phyloP scores from a whole-genome alignment of 768 basidiomycete genomes.

The Dentipellis fragilis region DNA sequence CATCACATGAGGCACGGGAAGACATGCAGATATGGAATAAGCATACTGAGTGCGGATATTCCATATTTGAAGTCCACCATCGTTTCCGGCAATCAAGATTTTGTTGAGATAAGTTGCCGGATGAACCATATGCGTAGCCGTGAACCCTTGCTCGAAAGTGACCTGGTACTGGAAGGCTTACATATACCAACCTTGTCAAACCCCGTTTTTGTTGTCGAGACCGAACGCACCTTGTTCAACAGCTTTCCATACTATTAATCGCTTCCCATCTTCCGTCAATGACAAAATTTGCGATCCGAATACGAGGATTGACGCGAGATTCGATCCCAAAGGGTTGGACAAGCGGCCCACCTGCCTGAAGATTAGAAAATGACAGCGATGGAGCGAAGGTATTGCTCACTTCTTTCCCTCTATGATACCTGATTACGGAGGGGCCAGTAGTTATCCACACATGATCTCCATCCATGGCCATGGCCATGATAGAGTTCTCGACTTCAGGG shows the following conservation, averaged over 20 bases:
- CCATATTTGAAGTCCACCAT: slow-evolving; percentile 88
- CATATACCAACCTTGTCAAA: slow-evolving; percentile 11
- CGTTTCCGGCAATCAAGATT: slow-evolving; percentile 69
- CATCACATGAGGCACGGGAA: neutral
- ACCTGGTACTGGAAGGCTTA: slow-evolving; percentile 42
- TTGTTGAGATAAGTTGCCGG: slow-evolving; percentile 98
- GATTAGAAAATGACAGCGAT: neutral
- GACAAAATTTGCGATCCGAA: slow-evolving; percentile 79
- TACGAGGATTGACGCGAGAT: slow-evolving; percentile 55
- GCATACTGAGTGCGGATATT: slow-evolving; percentile 77
- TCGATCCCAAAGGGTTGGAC: slow-evolving; percentile 53
- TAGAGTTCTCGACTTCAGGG: slow-evolving; percentile 66
- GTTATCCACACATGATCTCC: slow-evolving; percentile 82
- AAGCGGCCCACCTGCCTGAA: slow-evolving; percentile 42
- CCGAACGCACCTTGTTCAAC: slow-evolving; percentile 39
- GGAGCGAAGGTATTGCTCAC: slow-evolving; percentile 25
- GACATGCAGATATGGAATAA: slow-evolving; percentile 1
- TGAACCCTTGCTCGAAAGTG: slow-evolving; percentile 75
- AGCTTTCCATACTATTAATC: slow-evolving; percentile 74
- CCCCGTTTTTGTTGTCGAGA: neutral
- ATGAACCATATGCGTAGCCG: slow-evolving; percentile 78
- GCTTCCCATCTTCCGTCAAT: slow-evolving; percentile 66
- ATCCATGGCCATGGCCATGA: slow-evolving; percentile 71
- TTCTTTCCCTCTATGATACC: slow-evolving; percentile 85
- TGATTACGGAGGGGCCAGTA: slow-evolving; percentile 55